Conservation (phyloP, 148 eudicot genomes). For the Arctostaphylos glauca region DNA sequence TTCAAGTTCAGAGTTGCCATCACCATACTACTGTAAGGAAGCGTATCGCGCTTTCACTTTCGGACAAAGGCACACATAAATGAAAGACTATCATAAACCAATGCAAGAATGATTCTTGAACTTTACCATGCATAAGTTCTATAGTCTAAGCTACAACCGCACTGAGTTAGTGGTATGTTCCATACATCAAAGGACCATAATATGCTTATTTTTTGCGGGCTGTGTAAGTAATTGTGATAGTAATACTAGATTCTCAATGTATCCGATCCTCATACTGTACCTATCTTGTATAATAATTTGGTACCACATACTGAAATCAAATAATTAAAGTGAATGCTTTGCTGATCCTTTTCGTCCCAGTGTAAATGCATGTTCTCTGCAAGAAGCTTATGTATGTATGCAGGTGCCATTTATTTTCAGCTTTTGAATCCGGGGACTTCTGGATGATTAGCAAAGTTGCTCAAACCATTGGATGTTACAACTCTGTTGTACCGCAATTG, state of each 20-base stretch:
- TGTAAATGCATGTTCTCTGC: neutral
- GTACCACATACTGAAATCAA: neutral
- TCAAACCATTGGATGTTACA: neutral
- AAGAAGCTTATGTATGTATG: neutral
- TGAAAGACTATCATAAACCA: neutral
- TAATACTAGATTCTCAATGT: neutral
- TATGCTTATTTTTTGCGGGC: neutral
- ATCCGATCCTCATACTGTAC: neutral
- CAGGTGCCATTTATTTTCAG: neutral
- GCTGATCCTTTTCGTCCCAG: neutral
- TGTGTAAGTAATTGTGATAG: neutral
- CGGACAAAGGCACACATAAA: neutral
- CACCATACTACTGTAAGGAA: conserved; percentile 2
- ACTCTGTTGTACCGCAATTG: too few relatives aligned
- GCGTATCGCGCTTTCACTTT: neutral
- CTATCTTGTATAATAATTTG: neutral
- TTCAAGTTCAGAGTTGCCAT: neutral
- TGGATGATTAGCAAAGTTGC: neutral
- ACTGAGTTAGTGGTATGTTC: neutral
- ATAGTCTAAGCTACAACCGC: neutral
- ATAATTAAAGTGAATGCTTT: neutral
- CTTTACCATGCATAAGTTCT: neutral
- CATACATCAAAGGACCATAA: neutral
- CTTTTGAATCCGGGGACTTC: neutral
- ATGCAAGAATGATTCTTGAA: conserved; percentile 5